Percentiles rank a stretch among this genome's conserved stretches.
phyloP scores from a whole-genome alignment of 306 rosid species.

The Lablab purpureus region DNA sequence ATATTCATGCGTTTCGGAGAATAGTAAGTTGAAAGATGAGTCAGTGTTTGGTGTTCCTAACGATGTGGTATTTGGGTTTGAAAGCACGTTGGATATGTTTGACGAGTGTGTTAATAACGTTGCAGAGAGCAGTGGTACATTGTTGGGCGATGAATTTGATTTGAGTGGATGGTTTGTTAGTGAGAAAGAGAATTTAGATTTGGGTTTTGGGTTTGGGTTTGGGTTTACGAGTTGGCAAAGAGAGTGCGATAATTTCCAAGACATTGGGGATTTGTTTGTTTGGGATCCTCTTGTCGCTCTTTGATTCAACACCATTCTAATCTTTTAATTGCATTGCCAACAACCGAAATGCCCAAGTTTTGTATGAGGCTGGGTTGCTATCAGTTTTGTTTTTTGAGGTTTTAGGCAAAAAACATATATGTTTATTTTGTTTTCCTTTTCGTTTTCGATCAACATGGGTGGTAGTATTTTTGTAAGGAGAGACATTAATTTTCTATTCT shows the following conservation, averaged over 20 bases:
- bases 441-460: not conserved
- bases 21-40: slow-evolving; percentile 21
- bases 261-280: slow-evolving; percentile 79
- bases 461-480: not conserved
- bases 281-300: slow-evolving; percentile 69
- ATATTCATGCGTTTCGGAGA: slow-evolving; percentile 53
- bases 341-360: slow-evolving; percentile 47
- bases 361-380: slow-evolving; percentile 43
- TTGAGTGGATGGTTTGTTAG: slow-evolving; percentile 27
- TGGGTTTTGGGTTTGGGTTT: slow-evolving; percentile 49
- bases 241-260: slow-evolving; percentile 73
- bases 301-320: slow-evolving; percentile 31
- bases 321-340: slow-evolving; percentile 22
- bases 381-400: slow-evolving; percentile 31
- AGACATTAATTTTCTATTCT: not conserved
- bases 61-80: slow-evolving; percentile 55
- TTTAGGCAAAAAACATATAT: not conserved
- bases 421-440: not conserved
- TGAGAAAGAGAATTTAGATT: slow-evolving; percentile 56
- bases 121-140: slow-evolving; percentile 27
- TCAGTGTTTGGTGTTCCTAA: slow-evolving; percentile 22
- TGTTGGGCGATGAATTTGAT: slow-evolving; percentile 8
- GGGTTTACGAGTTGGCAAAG: slow-evolving; percentile 36
- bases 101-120: slow-evolving; percentile 39
- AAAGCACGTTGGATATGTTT: slow-evolving; percentile 52